Evolutionary conservation across 345 rosid genomes (phyloP), one percentile per base, ranked within the genome.

Genomic region (Acer negundo): DNA sequence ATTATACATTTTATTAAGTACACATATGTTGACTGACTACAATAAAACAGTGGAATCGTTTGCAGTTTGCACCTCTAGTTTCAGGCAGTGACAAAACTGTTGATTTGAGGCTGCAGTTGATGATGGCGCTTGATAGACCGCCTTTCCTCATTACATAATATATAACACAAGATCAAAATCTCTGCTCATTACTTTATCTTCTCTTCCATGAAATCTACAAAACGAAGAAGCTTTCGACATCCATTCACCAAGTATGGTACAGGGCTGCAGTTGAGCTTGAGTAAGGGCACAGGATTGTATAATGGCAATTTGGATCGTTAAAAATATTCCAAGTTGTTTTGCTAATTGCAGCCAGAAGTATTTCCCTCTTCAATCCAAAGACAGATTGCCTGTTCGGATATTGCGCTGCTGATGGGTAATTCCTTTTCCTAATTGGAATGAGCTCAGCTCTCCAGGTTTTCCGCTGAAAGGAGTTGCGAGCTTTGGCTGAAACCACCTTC

Each of bases 401-500:
- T 81, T 78, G 77, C 97, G 94, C 76, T 89, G 98, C 87, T 95
- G 97, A 77, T 83, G 84, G 68, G 69, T 69, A 44, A 95, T 91
- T 79, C 85, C 88, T 87, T 87, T 91, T 69, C 97, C 92, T 74
- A 91, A 19, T 79, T 83, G 82, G 19, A 91, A 87, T 72, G 85
- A 83, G 66, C 85, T 81, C 61, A 85, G 82, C 40, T 87, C 90
- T 40, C 86, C 90, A 38, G 90, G 93, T 83, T 83, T 91, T 77
- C 87, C 89, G 49, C 82, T 81, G 82, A 87, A 90, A 28, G 97
- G 93, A 63, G 88, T 88, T 67, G 82, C 85, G 11, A 90, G 90
- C 85, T 92, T 92, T 49, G 97, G 98, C 70, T 83, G 95, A 51
- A 95, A 83, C 97, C 98, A 95, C 79, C 93, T 89, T 82, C 83